These are phyloP conservation scores for Nakazawaea holstii DNA, from an alignment of 805 yeast genomes.

Conservation along the genomic window DNA sequence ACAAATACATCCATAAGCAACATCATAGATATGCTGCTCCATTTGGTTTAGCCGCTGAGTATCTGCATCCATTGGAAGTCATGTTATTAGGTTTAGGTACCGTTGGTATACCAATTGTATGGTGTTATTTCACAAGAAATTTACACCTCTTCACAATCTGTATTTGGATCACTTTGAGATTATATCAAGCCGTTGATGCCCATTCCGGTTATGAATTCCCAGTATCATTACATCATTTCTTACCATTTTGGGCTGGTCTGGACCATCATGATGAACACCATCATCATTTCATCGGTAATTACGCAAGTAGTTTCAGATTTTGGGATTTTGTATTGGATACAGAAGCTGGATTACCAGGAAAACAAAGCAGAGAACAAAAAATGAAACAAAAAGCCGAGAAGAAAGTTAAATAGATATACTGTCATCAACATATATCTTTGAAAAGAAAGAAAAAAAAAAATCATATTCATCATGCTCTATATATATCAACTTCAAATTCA, in stretches of 20 bases:
- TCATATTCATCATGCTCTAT: background rate
- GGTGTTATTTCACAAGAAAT: conserved; percentile 69
- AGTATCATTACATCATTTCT: conserved; percentile 85
- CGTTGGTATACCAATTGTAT: conserved; percentile 87
- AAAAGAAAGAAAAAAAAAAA: conserved; percentile 11
- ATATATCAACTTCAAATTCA: background rate
- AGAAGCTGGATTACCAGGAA: conserved; percentile 84
- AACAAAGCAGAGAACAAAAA: conserved; percentile 63
- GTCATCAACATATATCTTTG: too few relatives aligned
- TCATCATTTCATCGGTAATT: conserved; percentile 92
- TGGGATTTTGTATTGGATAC: conserved; percentile 88
- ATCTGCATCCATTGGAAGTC: conserved; percentile 95
- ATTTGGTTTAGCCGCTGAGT: conserved; percentile 94
- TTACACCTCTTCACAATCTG: conserved; percentile 88
- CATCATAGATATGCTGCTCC: conserved; percentile 99
- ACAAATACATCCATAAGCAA: conserved; percentile 92
- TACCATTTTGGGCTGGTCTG: conserved; percentile 98
- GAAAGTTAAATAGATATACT: conserved; percentile 31
- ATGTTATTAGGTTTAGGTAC: conserved; percentile 91
- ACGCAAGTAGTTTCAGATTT: conserved; percentile 93
- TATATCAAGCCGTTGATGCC: conserved; percentile 95
- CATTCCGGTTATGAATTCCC: conserved; percentile 99
- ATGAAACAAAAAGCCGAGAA: conserved; percentile 52
- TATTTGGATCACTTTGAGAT: conserved; percentile 80
- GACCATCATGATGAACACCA: conserved; percentile 98